These are phyloP conservation scores for Pulveroboletus frians DNA, from an alignment of 768 basidiomycete species.

Conservation along the genomic window DNA sequence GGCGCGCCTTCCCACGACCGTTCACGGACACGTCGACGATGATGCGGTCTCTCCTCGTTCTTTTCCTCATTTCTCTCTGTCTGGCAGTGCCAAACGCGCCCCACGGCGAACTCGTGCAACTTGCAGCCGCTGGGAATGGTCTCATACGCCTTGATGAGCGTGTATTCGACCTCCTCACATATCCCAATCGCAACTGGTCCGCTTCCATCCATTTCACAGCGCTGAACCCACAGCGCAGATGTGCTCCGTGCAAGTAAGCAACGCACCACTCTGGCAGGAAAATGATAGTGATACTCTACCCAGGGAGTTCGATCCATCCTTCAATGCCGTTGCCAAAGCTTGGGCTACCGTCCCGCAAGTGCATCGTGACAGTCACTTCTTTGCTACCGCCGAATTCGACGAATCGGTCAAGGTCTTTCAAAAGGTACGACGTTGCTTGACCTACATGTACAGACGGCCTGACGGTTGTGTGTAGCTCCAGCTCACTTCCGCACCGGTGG, in stretches of 20 bases:
- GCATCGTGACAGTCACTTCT: conserved; percentile 82
- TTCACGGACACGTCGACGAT: conserved; percentile 2
- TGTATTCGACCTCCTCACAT: conserved; percentile 72
- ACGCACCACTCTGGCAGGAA: background rate
- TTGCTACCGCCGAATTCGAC: conserved; percentile 87
- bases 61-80: conserved; percentile 29
- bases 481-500: conserved; percentile 77
- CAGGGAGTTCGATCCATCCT: conserved; percentile 84
- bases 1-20: conserved; percentile 24
- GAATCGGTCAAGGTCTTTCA: conserved; percentile 72
- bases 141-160: conserved; percentile 74
- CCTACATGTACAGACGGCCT: background rate
- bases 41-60: conserved; percentile 26
- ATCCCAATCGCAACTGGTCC: conserved; percentile 78
- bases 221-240: conserved; percentile 71
- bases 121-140: conserved; percentile 71
- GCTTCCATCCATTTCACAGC: conserved; percentile 89
- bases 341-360: conserved; percentile 61
- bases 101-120: conserved; percentile 57
- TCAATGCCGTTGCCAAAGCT: conserved; percentile 75
- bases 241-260: conserved; percentile 87
- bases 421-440: conserved; percentile 45
- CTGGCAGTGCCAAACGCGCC: conserved; percentile 27
- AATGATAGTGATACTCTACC: background rate
- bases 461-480: conserved; percentile 54